Evolutionary conservation across 176 grass and related monocot genomes (phyloP), one percentile per base, ranked within the genome.

Genomic region (Cenchrus americanus): DNA sequence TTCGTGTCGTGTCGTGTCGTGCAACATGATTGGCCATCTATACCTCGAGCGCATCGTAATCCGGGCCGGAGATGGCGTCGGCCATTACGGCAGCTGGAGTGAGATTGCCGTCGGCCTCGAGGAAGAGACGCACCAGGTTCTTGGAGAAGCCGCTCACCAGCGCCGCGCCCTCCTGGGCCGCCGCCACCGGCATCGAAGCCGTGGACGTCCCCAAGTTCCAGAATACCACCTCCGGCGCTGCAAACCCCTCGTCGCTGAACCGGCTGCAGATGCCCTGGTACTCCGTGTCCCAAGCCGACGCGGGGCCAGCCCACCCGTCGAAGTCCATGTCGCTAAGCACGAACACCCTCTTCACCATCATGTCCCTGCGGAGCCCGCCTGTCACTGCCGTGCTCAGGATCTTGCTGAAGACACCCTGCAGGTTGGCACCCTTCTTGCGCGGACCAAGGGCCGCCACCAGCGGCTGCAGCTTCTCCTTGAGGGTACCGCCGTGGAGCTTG

Each of bases 291-390:
- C 84, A 86, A 40, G 63, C 18, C 71, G 71, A 50, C 30, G 19
- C 62, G 26, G 76, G 17, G 70, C 82, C 88, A 1, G 47, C 62
- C 62, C 77, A 66, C 3, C 9, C 10, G n/a, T 90, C 53, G 64
- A 94, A 94, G 59, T 94, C 92, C 92, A 94, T 90, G 85, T 97
- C 87, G 87, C 88, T 93, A 74, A 97, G 87, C 48, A 94, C 94
- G 47, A 97, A 93, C 60, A 93, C 78, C 46, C 61, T 80, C 73
- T 84, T 83, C 54, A 97, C 89, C 94, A 93, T 97, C 78, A 63
- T 84, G 66, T 97, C 91, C 71, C 76, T 81, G 55, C 71, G 54
- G 41, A 97, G 79, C 49, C 26, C 34, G 37, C 86, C 91, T 14
- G 22, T 69, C n/a, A 88, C 91, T 4, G 94, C 94, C 4, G 67